Percentiles rank a stretch among this genome's conserved stretches.
phyloP scores from a whole-genome alignment of 1,139 yeast species.

The Debaryomyces coudertii region DNA sequence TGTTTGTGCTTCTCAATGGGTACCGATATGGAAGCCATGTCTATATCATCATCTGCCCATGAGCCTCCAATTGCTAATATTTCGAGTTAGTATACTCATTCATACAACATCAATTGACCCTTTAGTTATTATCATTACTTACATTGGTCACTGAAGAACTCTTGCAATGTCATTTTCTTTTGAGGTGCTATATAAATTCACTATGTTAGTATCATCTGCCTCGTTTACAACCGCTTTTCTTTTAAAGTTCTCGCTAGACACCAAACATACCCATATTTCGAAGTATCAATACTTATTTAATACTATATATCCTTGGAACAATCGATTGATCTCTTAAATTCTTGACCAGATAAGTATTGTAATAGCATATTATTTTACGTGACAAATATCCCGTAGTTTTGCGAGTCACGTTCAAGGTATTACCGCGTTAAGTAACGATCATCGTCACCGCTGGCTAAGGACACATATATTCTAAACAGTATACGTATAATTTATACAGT shows the following conservation, averaged over 20 bases:
- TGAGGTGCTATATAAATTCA: constrained; percentile 29
- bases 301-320: constrained; percentile 6
- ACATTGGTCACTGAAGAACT: constrained; percentile 56
- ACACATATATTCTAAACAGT: neutral
- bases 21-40: constrained; percentile 64
- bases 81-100: constrained; percentile 22
- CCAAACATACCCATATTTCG: constrained; percentile 9
- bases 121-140: constrained; percentile 27
- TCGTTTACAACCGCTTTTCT: neutral
- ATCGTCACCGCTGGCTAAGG: neutral
- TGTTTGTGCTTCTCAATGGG: constrained; percentile 45
- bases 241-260: neutral
- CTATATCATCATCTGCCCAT: constrained; percentile 81
- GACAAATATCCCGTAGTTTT: constrained; percentile 9
- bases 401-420: constrained; percentile 8
- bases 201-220: constrained; percentile 17
- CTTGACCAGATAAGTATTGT: neutral
- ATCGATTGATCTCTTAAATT: constrained; percentile 7
- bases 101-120: neutral
- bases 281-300: neutral
- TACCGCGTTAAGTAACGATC: constrained; percentile 5
- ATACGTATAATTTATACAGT: constrained; percentile 6
- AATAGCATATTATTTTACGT: constrained; percentile 4
- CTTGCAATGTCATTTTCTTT: constrained; percentile 56
- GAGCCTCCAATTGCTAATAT: constrained; percentile 54